Evolutionary conservation across 441 rosid genomes (phyloP).

Genomic region (Syzygium malaccense): DNA sequence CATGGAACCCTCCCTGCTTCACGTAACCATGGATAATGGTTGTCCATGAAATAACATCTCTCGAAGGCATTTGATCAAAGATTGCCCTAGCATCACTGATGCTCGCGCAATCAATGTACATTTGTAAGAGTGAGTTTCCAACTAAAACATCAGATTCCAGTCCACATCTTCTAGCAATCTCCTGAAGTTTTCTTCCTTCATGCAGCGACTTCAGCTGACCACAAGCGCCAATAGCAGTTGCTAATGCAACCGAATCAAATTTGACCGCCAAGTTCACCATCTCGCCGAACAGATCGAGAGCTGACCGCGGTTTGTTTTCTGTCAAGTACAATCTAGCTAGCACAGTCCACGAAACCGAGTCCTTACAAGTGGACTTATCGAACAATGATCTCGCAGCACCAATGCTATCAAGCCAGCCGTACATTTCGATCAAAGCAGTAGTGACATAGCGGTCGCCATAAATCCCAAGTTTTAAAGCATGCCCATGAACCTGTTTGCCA

Average conservation of each 20-base stretch:
- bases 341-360: slow-evolving; percentile 37
- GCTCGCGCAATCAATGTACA: slow-evolving; percentile 33
- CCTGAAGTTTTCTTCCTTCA: slow-evolving; percentile 28
- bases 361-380: slow-evolving; percentile 21
- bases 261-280: slow-evolving; percentile 20
- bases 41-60: slow-evolving; percentile 42
- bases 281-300: slow-evolving; percentile 26
- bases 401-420: slow-evolving; percentile 30
- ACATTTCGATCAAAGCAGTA: slow-evolving; percentile 34
- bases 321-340: slow-evolving; percentile 28
- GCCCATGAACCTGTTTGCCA: slow-evolving; percentile 38
- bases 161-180: slow-evolving; percentile 24
- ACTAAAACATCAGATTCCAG: slow-evolving; percentile 35
- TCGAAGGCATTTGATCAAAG: slow-evolving; percentile 28
- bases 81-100: slow-evolving; percentile 20
- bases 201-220: slow-evolving; percentile 25
- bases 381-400: slow-evolving; percentile 31
- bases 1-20: slow-evolving; percentile 34
- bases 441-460: slow-evolving; percentile 24
- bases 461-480: slow-evolving; percentile 36
- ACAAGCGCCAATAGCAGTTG: slow-evolving; percentile 36
- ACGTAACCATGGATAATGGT: slow-evolving; percentile 28
- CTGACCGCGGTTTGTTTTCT: slow-evolving; percentile 23
- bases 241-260: slow-evolving; percentile 30
- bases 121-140: slow-evolving; percentile 39